Conservation (phyloP, 805 yeast genomes). For the Candida glaebosa region DNA sequence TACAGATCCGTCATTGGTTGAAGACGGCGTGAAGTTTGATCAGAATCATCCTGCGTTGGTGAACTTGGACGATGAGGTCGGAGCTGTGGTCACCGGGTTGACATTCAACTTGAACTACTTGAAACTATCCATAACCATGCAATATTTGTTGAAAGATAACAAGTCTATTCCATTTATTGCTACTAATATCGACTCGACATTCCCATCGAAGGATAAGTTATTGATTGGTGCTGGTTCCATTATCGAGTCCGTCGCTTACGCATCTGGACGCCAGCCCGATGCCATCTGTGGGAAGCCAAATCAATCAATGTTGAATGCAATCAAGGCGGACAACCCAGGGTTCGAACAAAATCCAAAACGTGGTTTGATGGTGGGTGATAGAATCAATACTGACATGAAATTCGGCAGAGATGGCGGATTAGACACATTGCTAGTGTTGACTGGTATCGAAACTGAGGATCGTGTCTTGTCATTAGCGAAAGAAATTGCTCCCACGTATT, state of each 20-base stretch:
- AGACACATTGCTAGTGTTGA: slow-evolving; percentile 80
- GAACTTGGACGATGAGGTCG: slow-evolving; percentile 68
- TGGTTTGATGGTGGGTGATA: slow-evolving; percentile 92
- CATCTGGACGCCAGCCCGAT: slow-evolving; percentile 79
- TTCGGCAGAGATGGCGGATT: slow-evolving; percentile 88
- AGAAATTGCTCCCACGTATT: slow-evolving; percentile 59
- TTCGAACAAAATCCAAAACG: slow-evolving; percentile 49
- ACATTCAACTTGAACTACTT: slow-evolving; percentile 76
- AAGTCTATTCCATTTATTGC: slow-evolving; percentile 75
- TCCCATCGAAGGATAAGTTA: slow-evolving; percentile 80
- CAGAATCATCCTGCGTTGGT: slow-evolving; percentile 52
- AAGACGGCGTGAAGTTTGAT: slow-evolving; percentile 48
- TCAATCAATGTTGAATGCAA: slow-evolving; percentile 84
- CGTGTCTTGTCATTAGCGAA: slow-evolving; percentile 41
- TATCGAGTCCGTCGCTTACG: slow-evolving; percentile 69
- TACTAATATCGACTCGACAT: slow-evolving; percentile 92
- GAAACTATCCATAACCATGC: slow-evolving; percentile 76
- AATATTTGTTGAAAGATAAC: slow-evolving; percentile 59
- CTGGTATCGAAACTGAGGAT: slow-evolving; percentile 84
- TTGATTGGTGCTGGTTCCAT: slow-evolving; percentile 96
- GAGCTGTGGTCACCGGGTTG: slow-evolving; percentile 87
- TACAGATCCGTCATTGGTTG: slow-evolving; percentile 55
- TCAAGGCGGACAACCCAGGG: slow-evolving; percentile 56
- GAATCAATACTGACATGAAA: slow-evolving; percentile 91
- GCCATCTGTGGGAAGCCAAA: slow-evolving; percentile 90